Evolutionary conservation across 2,329 filamentous ascomycete species (phyloP).

Genomic region (Ceratocystis ficicola): DNA sequence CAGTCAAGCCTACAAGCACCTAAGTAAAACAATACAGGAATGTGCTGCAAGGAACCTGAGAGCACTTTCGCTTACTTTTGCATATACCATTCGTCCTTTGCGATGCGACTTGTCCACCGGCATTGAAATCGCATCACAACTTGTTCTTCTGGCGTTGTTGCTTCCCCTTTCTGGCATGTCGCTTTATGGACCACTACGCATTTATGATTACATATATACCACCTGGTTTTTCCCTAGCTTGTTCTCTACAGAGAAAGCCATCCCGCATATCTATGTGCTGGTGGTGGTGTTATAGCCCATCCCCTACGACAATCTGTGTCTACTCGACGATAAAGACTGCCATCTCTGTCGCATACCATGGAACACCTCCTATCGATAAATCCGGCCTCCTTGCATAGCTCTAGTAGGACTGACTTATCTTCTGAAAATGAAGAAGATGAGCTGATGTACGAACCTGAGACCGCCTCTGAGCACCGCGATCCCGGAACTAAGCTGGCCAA

Average conservation of each 20-base stretch:
- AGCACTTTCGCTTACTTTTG: background rate
- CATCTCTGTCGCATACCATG: background rate
- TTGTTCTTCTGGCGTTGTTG: background rate
- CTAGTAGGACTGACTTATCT: background rate
- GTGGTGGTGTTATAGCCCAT: background rate
- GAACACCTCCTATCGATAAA: background rate
- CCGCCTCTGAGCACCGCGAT: slow-evolving; percentile 38
- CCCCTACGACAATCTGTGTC: background rate
- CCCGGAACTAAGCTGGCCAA: slow-evolving; percentile 46
- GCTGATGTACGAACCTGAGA: slow-evolving; percentile 37
- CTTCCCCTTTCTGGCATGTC: background rate
- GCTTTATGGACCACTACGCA: background rate
- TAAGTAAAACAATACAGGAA: background rate
- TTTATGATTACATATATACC: background rate
- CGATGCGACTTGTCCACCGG: background rate
- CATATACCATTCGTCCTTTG: background rate
- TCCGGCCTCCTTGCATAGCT: background rate
- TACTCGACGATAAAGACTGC: background rate
- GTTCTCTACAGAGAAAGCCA: background rate
- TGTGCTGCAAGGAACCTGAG: background rate
- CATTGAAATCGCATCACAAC: background rate
- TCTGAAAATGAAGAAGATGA: slow-evolving; percentile 38
- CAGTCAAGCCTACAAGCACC: background rate
- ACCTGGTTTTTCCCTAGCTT: background rate
- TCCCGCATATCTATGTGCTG: background rate